Evolutionary conservation across 768 basidiomycete species (phyloP).

Genomic region (Chiua virens): DNA sequence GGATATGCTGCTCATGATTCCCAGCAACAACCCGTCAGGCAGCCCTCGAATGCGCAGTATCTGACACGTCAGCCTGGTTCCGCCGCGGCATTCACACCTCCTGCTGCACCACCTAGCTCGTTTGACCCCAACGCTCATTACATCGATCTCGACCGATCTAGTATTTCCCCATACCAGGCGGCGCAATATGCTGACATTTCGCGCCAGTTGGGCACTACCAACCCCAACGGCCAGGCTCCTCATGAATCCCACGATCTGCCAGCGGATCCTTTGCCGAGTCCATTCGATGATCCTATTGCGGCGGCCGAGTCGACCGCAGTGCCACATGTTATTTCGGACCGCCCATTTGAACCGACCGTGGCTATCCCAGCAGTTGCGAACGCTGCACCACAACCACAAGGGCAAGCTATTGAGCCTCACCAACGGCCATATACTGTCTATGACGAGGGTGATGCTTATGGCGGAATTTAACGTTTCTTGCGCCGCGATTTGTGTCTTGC

Average conservation of each 20-base stretch:
- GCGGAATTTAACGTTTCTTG: constrained; percentile 48
- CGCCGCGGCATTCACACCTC: constrained; percentile 12
- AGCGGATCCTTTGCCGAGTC: constrained; percentile 25
- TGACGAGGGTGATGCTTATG: constrained; percentile 67
- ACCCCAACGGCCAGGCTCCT: constrained; percentile 22
- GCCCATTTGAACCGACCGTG: constrained; percentile 16
- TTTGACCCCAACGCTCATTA: constrained; percentile 44
- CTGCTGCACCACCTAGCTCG: constrained; percentile 4
- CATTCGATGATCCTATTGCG: constrained; percentile 25
- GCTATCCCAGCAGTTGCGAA: not conserved
- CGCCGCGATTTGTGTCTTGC: not conserved
- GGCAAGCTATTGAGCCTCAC: constrained; percentile 12
- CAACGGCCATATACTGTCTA: constrained; percentile 52
- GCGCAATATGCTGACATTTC: constrained; percentile 74
- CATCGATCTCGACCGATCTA: constrained; percentile 63
- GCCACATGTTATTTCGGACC: constrained; percentile 34
- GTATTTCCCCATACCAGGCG: constrained; percentile 74
- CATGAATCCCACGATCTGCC: constrained; percentile 17
- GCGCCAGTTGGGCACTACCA: constrained; percentile 43
- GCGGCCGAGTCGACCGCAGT: not conserved
- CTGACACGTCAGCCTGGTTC: constrained; percentile 21
- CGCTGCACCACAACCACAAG: constrained; percentile 7
- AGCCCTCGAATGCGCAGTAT: constrained; percentile 23
- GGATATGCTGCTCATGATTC: constrained; percentile 25
- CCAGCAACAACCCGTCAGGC: constrained; percentile 27